These are phyloP conservation scores for Senna siamea DNA, from an alignment of 306 rosid genomes.

Conservation along the genomic window DNA sequence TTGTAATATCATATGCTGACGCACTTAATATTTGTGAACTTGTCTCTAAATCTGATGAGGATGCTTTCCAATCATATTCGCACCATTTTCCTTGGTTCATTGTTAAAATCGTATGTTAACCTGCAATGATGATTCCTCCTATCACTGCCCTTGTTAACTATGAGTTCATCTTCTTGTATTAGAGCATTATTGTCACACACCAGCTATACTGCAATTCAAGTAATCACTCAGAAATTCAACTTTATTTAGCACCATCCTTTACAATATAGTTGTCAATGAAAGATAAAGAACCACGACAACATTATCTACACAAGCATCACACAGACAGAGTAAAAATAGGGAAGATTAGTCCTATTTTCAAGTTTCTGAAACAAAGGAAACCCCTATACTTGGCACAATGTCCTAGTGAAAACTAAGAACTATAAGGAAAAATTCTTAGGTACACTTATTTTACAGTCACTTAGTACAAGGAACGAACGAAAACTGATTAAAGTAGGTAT, in stretches of 20 bases:
- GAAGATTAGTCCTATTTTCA: constrained; percentile 39
- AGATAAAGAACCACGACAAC: constrained; percentile 40
- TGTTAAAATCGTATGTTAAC: background rate
- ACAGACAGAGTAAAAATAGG: constrained; percentile 29
- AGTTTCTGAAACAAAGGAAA: constrained; percentile 35
- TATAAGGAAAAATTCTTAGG: background rate
- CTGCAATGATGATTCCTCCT: constrained; percentile 11
- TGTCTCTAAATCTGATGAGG: background rate
- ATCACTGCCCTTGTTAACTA: background rate
- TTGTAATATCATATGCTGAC: constrained; percentile 31
- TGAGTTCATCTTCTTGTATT: constrained; percentile 10
- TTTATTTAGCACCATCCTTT: constrained; percentile 39
- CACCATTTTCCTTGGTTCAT: background rate
- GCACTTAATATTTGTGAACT: constrained; percentile 22
- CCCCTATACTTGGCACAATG: too few relatives aligned
- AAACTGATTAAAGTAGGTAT: background rate
- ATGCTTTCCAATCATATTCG: background rate
- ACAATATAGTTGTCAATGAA: constrained; percentile 39
- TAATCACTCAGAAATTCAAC: constrained; percentile 36
- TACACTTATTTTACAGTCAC: background rate
- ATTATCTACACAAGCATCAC: constrained; percentile 48
- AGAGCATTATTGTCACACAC: background rate
- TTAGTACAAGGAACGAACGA: background rate
- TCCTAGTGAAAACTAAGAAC: background rate
- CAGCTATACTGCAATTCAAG: constrained; percentile 29